Percentiles rank a stretch among this genome's conserved stretches.
Evolutionary conservation across 2,329 filamentous ascomycete species (phyloP).

Genomic region (Cladosporium sphaerospermum): DNA sequence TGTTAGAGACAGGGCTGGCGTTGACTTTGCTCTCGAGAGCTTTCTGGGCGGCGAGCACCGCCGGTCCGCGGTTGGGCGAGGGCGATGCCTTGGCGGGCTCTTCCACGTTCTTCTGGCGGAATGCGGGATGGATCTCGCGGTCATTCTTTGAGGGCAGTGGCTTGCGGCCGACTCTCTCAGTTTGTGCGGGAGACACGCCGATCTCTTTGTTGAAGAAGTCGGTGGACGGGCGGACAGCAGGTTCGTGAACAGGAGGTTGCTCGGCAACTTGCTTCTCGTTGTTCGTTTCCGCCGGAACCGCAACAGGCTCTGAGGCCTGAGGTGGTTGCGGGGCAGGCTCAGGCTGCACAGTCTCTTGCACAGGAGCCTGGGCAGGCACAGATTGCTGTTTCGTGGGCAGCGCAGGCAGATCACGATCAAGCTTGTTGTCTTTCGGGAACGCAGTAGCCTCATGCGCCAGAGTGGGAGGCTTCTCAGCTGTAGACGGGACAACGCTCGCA

Average conservation of each 20-base stretch:
- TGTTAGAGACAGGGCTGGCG: conserved; percentile 30
- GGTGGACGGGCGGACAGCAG: conserved; percentile 7
- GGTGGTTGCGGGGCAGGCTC: conserved; percentile 11
- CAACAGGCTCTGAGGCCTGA: conserved; percentile 12
- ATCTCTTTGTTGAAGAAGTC: conserved; percentile 21
- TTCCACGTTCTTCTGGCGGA: conserved; percentile 27
- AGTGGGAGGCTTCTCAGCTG: conserved; percentile 3
- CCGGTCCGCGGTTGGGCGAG: conserved; percentile 26
- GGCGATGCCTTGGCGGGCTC: conserved; percentile 13
- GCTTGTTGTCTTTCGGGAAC: conserved; percentile 10
- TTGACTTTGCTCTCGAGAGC: conserved; percentile 24
- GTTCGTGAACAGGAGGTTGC: conserved; percentile 8
- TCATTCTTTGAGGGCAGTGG: conserved; percentile 22
- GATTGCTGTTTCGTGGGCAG: conserved; percentile 27
- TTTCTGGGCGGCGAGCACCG: conserved; percentile 25
- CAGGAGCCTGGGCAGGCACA: background rate
- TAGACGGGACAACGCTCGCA: conserved; percentile 11
- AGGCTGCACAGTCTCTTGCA: background rate
- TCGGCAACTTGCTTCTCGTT: conserved; percentile 10
- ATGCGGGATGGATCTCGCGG: conserved; percentile 37
- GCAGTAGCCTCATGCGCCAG: conserved; percentile 10
- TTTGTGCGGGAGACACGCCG: conserved; percentile 12
- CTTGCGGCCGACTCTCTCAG: conserved; percentile 27
- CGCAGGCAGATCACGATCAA: conserved; percentile 34
- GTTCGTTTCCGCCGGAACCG: conserved; percentile 9